Base-by-base conservation (phyloP, 2,329 filamentous ascomycete species). In the Penicillium sp. region DNA sequence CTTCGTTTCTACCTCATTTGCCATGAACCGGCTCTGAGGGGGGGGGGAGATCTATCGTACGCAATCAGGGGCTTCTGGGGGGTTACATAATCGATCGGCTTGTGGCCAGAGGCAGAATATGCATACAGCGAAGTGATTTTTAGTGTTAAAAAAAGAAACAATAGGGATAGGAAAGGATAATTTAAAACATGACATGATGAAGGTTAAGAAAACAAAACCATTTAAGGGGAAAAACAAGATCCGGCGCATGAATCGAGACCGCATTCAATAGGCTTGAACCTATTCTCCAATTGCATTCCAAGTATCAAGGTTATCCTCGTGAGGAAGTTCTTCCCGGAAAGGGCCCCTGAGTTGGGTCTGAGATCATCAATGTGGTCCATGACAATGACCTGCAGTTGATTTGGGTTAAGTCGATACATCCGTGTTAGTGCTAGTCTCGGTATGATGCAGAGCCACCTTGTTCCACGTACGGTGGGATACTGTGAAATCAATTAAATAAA, bases 351-450 rank as follows among this genome's bases (percentile, higher is more conserved):
- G 60, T 47, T 56, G 53, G 45, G 49, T 47, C 47, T 61, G 59
- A 64, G 61, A 68, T 69, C 64, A 69, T 68, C 61, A 37, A 62
- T 59, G 57, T 62, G 53, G 59, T 57, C 62, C 55, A 58, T 60
- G 60, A 63, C 61, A 61, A 66, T 68, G 63, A 68, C 60, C 65
- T 70, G 60, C 60, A 67, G 62, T 65, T 61, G 58, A 65, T 64
- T 68, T 67, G 60, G 68, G 64, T 63, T 57, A 66, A 68, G 60
- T 68, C 65, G 66, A 68, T 68, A 68, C 63, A 65, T 69, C 67
- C 68, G 40, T 62, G 62, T 70, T 70, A 15, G 67, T 68, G 63
- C 47, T 70, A 70, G 68, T 67, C 61, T 62, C 62, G 63, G 61
- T 64, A 58, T 67, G 62, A 68, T 65, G 65, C 65, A 68, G 65